Conservation (phyloP, 306 rosid species). For the Amphicarpaea edgeworthii region DNA sequence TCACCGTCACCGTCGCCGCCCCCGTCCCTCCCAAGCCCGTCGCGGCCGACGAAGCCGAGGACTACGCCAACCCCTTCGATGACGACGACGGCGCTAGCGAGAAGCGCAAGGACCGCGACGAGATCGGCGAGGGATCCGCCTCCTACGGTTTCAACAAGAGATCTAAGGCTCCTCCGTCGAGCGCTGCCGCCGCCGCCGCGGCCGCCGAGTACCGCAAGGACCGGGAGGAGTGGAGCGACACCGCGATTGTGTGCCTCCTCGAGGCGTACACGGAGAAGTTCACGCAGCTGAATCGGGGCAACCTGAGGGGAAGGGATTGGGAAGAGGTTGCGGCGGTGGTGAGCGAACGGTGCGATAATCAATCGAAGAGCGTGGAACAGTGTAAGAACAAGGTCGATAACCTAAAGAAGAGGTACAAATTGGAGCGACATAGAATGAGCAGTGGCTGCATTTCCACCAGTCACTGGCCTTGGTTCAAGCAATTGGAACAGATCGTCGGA, state of each 20-base stretch:
- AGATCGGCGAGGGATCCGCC: conserved; percentile 63
- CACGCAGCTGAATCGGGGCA: conserved; percentile 89
- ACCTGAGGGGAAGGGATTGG: conserved; percentile 94
- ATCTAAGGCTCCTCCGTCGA: conserved; percentile 52
- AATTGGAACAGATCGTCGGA: conserved; percentile 90
- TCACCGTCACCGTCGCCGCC: conserved; percentile 42
- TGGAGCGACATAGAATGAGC: conserved; percentile 89
- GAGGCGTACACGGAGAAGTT: conserved; percentile 95
- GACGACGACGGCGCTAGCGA: conserved; percentile 62
- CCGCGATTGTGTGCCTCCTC: conserved; percentile 83
- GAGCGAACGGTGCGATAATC: conserved; percentile 83
- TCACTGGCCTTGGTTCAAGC: conserved; percentile 98
- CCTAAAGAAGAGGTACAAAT: conserved; percentile 89
- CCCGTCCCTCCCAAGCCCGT: conserved; percentile 56
- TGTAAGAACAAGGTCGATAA: conserved; percentile 97
- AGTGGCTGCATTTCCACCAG: conserved; percentile 73
- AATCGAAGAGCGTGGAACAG: conserved; percentile 89
- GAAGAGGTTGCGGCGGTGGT: conserved; percentile 91
- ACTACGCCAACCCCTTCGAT: conserved; percentile 64
- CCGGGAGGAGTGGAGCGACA: conserved; percentile 98
- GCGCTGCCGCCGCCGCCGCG: conserved; percentile 39
- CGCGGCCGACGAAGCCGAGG: conserved; percentile 54
- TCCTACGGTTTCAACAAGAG: conserved; percentile 64
- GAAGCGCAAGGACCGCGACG: conserved; percentile 77
- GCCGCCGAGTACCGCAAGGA: conserved; percentile 81